A percentile compares a stretch with the other conserved stretches of the same genome.
Evolutionary conservation across 352 stramenopile species (phyloP).

Genomic region (Phytopythium helicoides): DNA sequence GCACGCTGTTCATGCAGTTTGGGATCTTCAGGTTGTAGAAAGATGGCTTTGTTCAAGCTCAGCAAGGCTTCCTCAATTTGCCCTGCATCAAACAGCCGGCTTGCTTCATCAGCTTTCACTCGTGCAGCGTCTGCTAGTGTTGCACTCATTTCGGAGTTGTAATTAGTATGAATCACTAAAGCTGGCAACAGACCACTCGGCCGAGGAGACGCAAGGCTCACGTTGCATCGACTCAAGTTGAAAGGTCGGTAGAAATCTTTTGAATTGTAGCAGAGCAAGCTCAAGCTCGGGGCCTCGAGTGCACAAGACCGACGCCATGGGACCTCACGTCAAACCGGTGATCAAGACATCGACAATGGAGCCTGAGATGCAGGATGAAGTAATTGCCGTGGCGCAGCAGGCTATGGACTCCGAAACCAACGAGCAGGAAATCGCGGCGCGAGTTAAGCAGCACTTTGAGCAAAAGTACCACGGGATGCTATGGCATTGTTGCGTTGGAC

Average conservation of each 20-base stretch:
- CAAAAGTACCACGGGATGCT: constrained; percentile 88
- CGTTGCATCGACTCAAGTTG: too few species aligned
- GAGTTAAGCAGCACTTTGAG: constrained; percentile 92
- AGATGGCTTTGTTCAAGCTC: constrained; percentile 75
- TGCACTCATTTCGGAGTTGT: constrained; percentile 20
- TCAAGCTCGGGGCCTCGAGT: constrained; percentile 1
- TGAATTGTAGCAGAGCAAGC: neutral
- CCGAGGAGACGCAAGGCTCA: neutral
- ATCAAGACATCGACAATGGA: constrained; percentile 89
- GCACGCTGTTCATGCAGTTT: constrained; percentile 64
- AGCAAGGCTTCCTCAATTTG: constrained; percentile 50
- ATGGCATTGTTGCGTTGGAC: constrained; percentile 94
- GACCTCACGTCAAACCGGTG: constrained; percentile 71
- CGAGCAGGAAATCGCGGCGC: constrained; percentile 89
- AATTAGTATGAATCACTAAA: neutral
- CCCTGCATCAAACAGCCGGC: constrained; percentile 20
- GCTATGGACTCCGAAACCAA: constrained; percentile 79
- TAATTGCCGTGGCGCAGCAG: constrained; percentile 73
- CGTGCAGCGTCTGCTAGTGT: constrained; percentile 49
- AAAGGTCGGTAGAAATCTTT: constrained; percentile 7
- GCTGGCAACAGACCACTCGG: neutral
- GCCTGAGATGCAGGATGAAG: constrained; percentile 81
- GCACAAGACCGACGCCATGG: constrained; percentile 25
- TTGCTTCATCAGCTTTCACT: constrained; percentile 45
- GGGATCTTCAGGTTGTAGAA: constrained; percentile 51